Evolutionary conservation across 805 yeast species (phyloP), one percentile per base, ranked within the genome.

Genomic region (Wickerhamiella parazyma): DNA sequence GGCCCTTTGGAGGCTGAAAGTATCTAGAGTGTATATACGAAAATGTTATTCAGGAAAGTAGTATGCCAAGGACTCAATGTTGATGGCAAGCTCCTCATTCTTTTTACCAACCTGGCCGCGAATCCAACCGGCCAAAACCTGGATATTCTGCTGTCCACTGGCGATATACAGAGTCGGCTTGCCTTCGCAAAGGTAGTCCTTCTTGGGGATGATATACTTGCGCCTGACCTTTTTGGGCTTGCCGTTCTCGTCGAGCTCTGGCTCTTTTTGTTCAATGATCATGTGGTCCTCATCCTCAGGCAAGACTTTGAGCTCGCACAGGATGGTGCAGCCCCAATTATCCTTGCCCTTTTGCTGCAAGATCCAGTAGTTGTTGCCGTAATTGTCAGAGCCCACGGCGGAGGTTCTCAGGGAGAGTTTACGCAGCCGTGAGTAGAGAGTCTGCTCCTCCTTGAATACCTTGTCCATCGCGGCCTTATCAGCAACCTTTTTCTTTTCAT

Each of bases 281-380:
- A 36, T 41, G 47, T 54, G 36, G 38, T 41, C 16, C 33, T 26
- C 40, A 38, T 44, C 42, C 5, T 20, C 22, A n/a, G 55, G 55
- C 38, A 36, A 34, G 6, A 31, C 41, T 19, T 39, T 28, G 48
- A 49, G 42, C 44, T 56, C 58, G 40, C 62, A 55, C 41, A 60
- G 34, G 25, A 61, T 53, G 60, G 59, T 56, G 18, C 61, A 48
- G 8, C 65, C 64, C 66, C 66, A 63, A 2, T 46, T n/a, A 11
- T 53, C 51, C 25, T 55, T 47, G 6, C 56, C 47, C 44, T 59
- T 56, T 38, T 58, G 62, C 46, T 61, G 64, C 42, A 63, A 52
- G 1, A 54, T 45, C 67, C 67, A 63, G 49, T 61, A 63, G 29
- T 44, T 44, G 47, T 63, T 63, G 6, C 65, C 65, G 16, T 45